Conservation (phyloP, 768 basidiomycete species). For the Lactarius akahatsu region DNA sequence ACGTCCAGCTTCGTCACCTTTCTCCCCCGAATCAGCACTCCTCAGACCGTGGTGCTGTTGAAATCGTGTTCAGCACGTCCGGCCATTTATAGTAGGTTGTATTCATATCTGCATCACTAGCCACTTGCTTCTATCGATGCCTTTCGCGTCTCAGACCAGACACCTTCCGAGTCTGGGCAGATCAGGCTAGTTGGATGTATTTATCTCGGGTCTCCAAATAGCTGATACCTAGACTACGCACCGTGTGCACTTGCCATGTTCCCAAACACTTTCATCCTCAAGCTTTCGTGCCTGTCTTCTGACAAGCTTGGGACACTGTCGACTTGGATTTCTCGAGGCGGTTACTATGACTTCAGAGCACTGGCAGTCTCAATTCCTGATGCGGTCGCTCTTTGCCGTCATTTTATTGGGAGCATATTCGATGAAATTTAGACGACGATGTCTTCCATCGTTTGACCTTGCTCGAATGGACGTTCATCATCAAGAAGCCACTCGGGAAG, state of each 20-base stretch:
- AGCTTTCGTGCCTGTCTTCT: constrained; percentile 13
- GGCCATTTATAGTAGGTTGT: no score
- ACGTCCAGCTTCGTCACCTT: no score
- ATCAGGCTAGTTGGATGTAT: not conserved
- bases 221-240: not conserved
- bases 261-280: constrained; percentile 7
- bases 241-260: constrained; percentile 13
- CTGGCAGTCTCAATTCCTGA: constrained; percentile 6
- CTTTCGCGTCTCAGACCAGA: not conserved
- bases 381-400: not conserved
- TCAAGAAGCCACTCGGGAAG: constrained; percentile 3
- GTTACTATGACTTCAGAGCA: not conserved
- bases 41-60: not conserved
- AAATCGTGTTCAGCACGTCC: no score
- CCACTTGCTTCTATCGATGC: not conserved
- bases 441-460: constrained; percentile 1
- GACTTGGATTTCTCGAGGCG: constrained; percentile 7
- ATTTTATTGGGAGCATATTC: not conserved
- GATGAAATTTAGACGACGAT: not conserved
- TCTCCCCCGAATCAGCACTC: no score
- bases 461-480: constrained; percentile 21
- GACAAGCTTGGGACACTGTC: constrained; percentile 11
- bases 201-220: no score
- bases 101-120: not conserved
- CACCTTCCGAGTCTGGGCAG: not conserved